Percentiles rank a stretch among this genome's conserved stretches.
Evolutionary conservation across 2,329 filamentous ascomycete genomes (phyloP).

Genomic region (Raffaelea ambrosiae): DNA sequence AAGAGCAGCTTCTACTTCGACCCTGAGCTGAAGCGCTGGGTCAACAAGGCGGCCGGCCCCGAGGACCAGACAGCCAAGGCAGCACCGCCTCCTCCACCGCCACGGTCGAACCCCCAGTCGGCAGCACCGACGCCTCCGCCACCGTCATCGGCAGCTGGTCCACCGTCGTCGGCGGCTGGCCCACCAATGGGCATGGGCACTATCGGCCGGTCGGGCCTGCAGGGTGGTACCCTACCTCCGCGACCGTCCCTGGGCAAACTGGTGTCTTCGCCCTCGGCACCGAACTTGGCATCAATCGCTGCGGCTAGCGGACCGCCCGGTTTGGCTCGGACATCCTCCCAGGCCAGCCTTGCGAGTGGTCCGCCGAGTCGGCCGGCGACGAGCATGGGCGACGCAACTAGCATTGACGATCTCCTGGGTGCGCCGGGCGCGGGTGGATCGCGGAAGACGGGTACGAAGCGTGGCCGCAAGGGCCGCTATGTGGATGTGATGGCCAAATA

Average conservation of each 20-base stretch:
- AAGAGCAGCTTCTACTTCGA: conserved; percentile 91
- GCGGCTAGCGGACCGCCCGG: conserved; percentile 20
- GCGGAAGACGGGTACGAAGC: conserved; percentile 57
- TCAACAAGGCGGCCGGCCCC: conserved; percentile 84
- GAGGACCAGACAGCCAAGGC: conserved; percentile 51
- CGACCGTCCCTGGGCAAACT: conserved; percentile 17
- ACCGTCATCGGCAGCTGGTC: conserved; percentile 14
- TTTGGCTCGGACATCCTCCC: conserved; percentile 35
- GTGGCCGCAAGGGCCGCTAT: conserved; percentile 79
- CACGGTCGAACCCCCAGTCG: conserved; percentile 49
- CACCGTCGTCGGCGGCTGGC: conserved; percentile 16
- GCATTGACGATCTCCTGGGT: conserved; percentile 86
- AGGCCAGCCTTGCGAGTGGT: conserved; percentile 17
- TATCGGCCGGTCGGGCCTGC: not conserved
- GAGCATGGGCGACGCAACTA: conserved; percentile 83
- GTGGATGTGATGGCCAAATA: conserved; percentile 89
- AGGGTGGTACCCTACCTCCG: conserved; percentile 17
- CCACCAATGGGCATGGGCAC: not conserved
- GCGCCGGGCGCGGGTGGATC: conserved; percentile 46
- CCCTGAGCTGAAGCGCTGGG: conserved; percentile 92
- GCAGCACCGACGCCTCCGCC: conserved; percentile 49
- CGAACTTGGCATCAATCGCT: conserved; percentile 20
- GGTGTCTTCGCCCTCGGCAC: conserved; percentile 9
- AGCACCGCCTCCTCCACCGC: conserved; percentile 82
- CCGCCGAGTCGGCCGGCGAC: conserved; percentile 65